These are phyloP conservation scores for Camillea tinctor DNA, from an alignment of 2,329 filamentous ascomycete genomes.

Conservation along the genomic window DNA sequence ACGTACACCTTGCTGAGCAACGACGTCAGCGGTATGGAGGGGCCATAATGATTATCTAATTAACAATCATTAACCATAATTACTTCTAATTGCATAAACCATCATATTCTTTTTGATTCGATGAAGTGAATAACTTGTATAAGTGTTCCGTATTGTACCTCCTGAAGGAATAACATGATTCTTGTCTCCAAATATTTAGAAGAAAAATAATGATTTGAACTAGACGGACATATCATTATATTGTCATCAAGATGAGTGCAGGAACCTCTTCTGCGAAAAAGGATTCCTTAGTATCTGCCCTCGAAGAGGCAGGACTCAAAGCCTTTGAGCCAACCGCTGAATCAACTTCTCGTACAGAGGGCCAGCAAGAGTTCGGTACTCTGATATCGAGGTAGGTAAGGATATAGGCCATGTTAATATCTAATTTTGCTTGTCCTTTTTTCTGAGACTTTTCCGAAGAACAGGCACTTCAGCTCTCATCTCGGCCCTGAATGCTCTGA, in stretches of 20 bases:
- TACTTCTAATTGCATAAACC: background rate
- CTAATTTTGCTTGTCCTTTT: slow-evolving; percentile 7
- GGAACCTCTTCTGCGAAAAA: slow-evolving; percentile 20
- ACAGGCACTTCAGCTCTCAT: slow-evolving; percentile 53
- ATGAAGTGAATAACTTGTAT: too few relatives aligned
- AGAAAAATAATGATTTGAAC: too few relatives aligned
- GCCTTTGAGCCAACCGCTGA: slow-evolving; percentile 48
- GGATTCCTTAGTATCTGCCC: slow-evolving; percentile 34
- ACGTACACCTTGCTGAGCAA: background rate
- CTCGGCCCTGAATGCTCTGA: slow-evolving; percentile 59
- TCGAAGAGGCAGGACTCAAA: slow-evolving; percentile 41
- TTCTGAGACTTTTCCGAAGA: slow-evolving; percentile 33
- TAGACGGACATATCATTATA: too few relatives aligned
- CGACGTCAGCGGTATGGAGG: background rate
- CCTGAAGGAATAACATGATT: too few relatives aligned
- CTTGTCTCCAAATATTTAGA: too few relatives aligned
- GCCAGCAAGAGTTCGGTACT: slow-evolving; percentile 43
- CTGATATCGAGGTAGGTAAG: slow-evolving; percentile 48
- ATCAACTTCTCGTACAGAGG: slow-evolving; percentile 31
- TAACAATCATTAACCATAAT: background rate
- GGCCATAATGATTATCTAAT: background rate
- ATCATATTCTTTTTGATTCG: too few relatives aligned
- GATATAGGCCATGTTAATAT: slow-evolving; percentile 6
- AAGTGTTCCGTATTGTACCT: too few relatives aligned
- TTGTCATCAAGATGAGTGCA: slow-evolving; percentile 10